A percentile compares a stretch with the other conserved stretches of the same genome.
Conservation (phyloP, 2,329 filamentous ascomycete species). For the Botryotinia globosa region DNA sequence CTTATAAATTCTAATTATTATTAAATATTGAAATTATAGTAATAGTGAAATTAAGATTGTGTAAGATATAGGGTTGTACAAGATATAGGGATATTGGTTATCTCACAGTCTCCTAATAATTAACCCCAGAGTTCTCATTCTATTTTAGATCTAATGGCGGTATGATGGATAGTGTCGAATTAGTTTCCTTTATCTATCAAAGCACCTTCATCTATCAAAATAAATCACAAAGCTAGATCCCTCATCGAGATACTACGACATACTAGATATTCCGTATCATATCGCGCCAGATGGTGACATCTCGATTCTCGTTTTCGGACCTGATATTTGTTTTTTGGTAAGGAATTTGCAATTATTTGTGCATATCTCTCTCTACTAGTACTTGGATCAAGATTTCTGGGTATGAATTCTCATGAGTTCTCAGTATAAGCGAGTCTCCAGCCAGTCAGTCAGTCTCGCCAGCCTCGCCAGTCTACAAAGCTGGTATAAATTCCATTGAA, state of each 20-base stretch:
- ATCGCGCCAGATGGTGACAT: not conserved
- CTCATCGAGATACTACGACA: not conserved
- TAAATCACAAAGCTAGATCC: not conserved
- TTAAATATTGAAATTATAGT: no score
- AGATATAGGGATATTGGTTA: no score
- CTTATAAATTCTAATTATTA: no score
- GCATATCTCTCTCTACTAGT: not conserved
- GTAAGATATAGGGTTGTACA: no score
- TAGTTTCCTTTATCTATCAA: not conserved
- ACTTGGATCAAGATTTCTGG: not conserved
- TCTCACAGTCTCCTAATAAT: not conserved
- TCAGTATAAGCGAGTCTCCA: not conserved
- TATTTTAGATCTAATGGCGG: not conserved
- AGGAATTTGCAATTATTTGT: not conserved
- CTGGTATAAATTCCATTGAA: not conserved
- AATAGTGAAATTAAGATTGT: no score
- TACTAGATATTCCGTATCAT: not conserved
- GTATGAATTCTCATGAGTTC: not conserved
- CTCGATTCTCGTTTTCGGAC: not conserved
- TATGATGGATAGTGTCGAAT: not conserved
- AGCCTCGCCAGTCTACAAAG: no score
- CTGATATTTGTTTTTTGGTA: not conserved
- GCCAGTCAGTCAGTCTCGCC: no score
- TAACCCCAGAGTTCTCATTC: not conserved
- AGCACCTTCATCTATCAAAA: not conserved